A percentile compares a stretch with the other conserved stretches of the same genome.
These are phyloP conservation scores for Trypanosoma theileri DNA, from an alignment of 208 protist species.

Conservation along the genomic window DNA sequence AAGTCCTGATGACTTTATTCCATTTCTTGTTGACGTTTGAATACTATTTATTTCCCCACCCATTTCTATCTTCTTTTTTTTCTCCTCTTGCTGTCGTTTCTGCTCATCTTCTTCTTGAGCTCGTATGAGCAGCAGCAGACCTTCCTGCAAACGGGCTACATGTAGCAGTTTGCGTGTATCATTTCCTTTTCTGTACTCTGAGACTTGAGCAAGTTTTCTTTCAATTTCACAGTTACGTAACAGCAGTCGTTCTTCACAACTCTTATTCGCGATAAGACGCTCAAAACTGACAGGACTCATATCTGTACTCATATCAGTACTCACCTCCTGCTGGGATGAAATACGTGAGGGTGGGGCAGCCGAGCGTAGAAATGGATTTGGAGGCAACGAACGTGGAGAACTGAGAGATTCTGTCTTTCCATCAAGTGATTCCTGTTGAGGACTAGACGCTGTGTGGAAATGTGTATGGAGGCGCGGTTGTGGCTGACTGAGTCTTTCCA, in stretches of 20 bases:
- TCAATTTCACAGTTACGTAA: slow-evolving; percentile 14
- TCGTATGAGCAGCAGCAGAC: slow-evolving; percentile 5
- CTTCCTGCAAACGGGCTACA: slow-evolving; percentile 16
- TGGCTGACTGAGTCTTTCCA: slow-evolving; percentile 1
- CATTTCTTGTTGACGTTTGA: background rate
- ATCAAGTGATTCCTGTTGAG: background rate
- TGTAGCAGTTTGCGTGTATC: slow-evolving; percentile 3
- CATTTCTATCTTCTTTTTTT: background rate
- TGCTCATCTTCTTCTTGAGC: slow-evolving; percentile 15
- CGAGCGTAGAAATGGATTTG: background rate
- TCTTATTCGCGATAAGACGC: background rate
- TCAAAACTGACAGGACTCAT: slow-evolving; percentile 14
- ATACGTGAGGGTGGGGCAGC: background rate
- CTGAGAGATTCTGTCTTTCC: background rate
- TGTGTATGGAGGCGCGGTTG: background rate
- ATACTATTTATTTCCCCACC: background rate
- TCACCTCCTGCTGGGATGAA: background rate
- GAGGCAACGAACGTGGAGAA: slow-evolving; percentile 1
- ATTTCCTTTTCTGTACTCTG: background rate
- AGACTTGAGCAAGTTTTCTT: background rate
- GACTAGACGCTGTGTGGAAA: background rate
- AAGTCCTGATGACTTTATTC: background rate
- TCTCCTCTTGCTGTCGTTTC: background rate
- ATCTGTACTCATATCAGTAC: background rate
- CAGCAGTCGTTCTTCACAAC: slow-evolving; percentile 4